Conservation (phyloP, 345 rosid species). For the Eucalyptus erythrocorys region DNA sequence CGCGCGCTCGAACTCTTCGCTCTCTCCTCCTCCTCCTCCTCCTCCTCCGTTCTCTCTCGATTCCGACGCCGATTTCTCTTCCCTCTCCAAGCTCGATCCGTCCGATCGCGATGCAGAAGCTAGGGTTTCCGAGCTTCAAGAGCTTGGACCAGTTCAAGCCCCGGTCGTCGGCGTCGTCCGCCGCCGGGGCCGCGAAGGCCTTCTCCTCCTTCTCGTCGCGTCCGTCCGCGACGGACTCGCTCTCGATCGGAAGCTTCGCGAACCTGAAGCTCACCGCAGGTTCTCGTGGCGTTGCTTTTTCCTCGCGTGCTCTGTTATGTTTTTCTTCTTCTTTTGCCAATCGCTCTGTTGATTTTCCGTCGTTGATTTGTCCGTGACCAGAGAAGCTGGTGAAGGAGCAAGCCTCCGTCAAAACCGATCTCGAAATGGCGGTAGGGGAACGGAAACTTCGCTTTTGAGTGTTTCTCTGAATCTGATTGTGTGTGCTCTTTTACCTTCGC, state of each 20-base stretch:
- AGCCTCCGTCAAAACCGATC: conserved; percentile 70
- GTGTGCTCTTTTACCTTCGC: not conserved
- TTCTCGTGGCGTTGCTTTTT: not conserved
- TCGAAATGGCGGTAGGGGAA: conserved; percentile 70
- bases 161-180: conserved; percentile 23
- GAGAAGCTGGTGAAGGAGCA: conserved; percentile 91
- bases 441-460: not conserved
- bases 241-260: conserved; percentile 53
- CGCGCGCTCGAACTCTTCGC: not conserved
- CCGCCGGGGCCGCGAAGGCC: conserved; percentile 32
- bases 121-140: conserved; percentile 57
- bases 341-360: not conserved
- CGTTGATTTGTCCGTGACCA: conserved; percentile 17
- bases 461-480: not conserved
- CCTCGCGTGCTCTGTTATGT: not conserved
- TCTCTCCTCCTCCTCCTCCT: not conserved
- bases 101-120: conserved; percentile 47
- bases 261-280: conserved; percentile 89
- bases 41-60: not conserved
- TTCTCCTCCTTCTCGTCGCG: conserved; percentile 49
- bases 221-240: conserved; percentile 27
- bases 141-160: conserved; percentile 56
- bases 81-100: not conserved
- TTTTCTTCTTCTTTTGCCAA: not conserved
- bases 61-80: not conserved